phyloP scores from a whole-genome alignment of 176 grass and related monocot species.

The Puya raimondii region DNA sequence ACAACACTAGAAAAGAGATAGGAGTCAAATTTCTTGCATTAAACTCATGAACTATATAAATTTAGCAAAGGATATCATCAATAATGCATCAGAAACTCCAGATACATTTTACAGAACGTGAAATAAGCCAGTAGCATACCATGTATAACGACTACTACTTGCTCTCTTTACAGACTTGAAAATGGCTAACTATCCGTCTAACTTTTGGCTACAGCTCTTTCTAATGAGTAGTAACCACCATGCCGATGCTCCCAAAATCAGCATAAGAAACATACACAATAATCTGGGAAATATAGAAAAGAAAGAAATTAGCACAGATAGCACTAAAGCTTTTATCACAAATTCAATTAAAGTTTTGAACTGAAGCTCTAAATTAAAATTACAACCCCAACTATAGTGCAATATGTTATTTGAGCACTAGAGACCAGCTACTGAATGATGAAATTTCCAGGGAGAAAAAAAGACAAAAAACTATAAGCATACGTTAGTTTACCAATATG shows the following conservation, averaged over 20 bases:
- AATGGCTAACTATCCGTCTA: neutral
- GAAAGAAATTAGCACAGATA: neutral
- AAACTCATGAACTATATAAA: neutral
- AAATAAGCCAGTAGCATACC: neutral
- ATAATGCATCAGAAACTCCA: neutral
- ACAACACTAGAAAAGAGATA: neutral
- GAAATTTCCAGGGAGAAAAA: too few species aligned
- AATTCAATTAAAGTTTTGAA: neutral
- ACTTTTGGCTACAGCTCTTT: neutral
- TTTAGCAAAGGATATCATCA: neutral
- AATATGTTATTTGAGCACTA: too few species aligned
- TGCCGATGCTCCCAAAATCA: neutral
- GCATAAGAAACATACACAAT: neutral
- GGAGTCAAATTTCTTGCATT: neutral
- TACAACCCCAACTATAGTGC: neutral
- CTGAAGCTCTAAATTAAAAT: neutral
- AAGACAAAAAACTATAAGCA: too few species aligned
- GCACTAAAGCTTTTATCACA: neutral
- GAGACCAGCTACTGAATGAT: too few species aligned
- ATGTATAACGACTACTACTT: neutral
- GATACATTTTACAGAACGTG: neutral
- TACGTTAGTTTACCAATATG: too few species aligned
- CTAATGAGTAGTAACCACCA: neutral
- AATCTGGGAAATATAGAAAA: neutral
- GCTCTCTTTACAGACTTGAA: constrained; percentile 2